A percentile compares a stretch with the other conserved stretches of the same genome.
These are phyloP conservation scores for Penicillium samsonianum DNA, from an alignment of 495 filamentous ascomycete genomes.

Conservation along the genomic window DNA sequence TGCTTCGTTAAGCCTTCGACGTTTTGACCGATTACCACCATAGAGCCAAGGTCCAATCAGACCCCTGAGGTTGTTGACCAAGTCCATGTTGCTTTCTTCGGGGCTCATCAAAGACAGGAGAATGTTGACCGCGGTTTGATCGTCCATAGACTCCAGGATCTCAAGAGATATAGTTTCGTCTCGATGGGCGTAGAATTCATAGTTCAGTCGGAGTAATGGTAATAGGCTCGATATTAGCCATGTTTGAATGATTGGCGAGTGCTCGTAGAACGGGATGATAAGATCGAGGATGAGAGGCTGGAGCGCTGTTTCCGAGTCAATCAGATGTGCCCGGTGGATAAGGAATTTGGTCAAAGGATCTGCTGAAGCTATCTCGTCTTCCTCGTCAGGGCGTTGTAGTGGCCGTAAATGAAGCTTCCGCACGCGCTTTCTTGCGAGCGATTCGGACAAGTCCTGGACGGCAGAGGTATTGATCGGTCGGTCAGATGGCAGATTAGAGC, in stretches of 20 bases:
- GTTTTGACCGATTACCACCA: slow-evolving; percentile 63
- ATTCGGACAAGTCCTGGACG: slow-evolving; percentile 62
- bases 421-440: slow-evolving; percentile 66
- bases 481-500: slow-evolving; percentile 31
- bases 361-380: slow-evolving; percentile 42
- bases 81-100: slow-evolving; percentile 41
- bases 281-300: slow-evolving; percentile 71
- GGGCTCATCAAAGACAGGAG: slow-evolving; percentile 65
- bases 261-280: slow-evolving; percentile 71
- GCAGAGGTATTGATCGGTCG: slow-evolving; percentile 56
- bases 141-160: slow-evolving; percentile 55
- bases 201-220: slow-evolving; percentile 76
- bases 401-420: slow-evolving; percentile 69
- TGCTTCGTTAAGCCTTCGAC: slow-evolving; percentile 50
- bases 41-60: slow-evolving; percentile 83
- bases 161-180: slow-evolving; percentile 60
- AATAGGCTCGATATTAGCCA: slow-evolving; percentile 80
- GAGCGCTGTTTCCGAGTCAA: slow-evolving; percentile 78
- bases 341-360: slow-evolving; percentile 71
- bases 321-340: slow-evolving; percentile 69
- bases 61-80: slow-evolving; percentile 72
- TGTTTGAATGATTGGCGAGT: slow-evolving; percentile 62
- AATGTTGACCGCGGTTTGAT: slow-evolving; percentile 61
- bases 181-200: slow-evolving; percentile 74
- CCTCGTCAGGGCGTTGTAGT: slow-evolving; percentile 51